A percentile compares a stretch with the other conserved stretches of the same genome.
phyloP scores from a whole-genome alignment of 1,284 basidiomycete species.

The Apiotrichum porosum region DNA sequence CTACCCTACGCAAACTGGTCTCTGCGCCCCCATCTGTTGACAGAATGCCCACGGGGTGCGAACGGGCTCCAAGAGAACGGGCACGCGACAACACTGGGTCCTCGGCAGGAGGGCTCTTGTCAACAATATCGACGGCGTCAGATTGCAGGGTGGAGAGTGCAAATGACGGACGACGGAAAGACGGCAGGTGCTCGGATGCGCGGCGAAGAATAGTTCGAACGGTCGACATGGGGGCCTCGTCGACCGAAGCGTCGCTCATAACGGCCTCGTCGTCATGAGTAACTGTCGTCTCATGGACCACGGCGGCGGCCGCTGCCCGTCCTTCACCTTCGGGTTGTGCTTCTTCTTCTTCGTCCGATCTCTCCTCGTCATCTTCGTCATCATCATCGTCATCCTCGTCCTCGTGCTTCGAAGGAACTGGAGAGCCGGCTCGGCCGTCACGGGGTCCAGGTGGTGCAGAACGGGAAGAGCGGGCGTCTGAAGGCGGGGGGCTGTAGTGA shows the following conservation, averaged over 20 bases:
- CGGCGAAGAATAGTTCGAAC: constrained; percentile 28
- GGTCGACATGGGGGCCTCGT: not conserved
- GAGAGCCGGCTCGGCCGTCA: constrained; percentile 33
- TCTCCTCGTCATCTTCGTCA: constrained; percentile 57
- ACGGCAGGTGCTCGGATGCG: constrained; percentile 34
- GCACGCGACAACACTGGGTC: too few species aligned
- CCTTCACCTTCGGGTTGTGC: not conserved
- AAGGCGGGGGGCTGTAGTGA: constrained; percentile 37
- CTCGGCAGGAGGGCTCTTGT: too few species aligned
- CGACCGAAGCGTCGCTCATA: not conserved
- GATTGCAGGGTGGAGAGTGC: not conserved
- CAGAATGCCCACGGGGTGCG: too few species aligned
- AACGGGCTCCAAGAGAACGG: too few species aligned
- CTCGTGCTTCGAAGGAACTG: constrained; percentile 52
- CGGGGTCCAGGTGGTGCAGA: constrained; percentile 33
- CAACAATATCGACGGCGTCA: not conserved
- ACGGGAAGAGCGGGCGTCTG: constrained; percentile 16
- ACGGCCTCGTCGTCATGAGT: constrained; percentile 7
- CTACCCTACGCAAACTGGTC: too few species aligned
- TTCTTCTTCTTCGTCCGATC: constrained; percentile 33
- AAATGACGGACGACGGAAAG: constrained; percentile 22
- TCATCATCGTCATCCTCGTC: constrained; percentile 44
- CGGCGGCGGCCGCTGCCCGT: not conserved
- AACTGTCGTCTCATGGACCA: constrained; percentile 11
- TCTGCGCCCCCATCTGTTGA: too few species aligned